Evolutionary conservation across 768 basidiomycete species (phyloP).

Genomic region (Tulasnella sp.): DNA sequence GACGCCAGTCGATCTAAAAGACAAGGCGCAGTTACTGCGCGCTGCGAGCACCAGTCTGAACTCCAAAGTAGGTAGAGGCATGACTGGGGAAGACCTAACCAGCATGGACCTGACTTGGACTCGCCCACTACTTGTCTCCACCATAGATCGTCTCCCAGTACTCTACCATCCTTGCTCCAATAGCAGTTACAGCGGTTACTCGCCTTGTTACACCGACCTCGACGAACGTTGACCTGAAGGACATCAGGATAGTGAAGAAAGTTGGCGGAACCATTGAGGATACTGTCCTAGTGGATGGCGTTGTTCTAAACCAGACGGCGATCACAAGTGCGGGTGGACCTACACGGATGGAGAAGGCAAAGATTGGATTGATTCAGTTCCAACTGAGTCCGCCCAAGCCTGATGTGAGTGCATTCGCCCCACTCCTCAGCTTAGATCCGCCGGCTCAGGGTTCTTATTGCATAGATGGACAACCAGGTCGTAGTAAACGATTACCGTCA

Average conservation of each 20-base stretch:
- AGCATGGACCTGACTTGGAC: not conserved
- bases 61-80: slow-evolving; percentile 68
- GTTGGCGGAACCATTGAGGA: slow-evolving; percentile 99
- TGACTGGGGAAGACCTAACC: not conserved
- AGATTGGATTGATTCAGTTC: slow-evolving; percentile 97
- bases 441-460: slow-evolving; percentile 26
- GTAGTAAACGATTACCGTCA: slow-evolving; percentile 99
- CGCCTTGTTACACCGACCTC: slow-evolving; percentile 85
- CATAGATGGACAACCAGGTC: slow-evolving; percentile 96
- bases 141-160: slow-evolving; percentile 96
- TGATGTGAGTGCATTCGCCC: slow-evolving; percentile 57
- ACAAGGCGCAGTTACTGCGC: slow-evolving; percentile 76
- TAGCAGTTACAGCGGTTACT: slow-evolving; percentile 94
- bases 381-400: slow-evolving; percentile 97
- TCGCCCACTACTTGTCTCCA: not conserved
- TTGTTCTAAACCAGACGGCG: slow-evolving; percentile 96
- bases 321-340: slow-evolving; percentile 88
- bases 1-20: slow-evolving; percentile 84
- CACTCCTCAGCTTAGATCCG: not conserved
- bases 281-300: slow-evolving; percentile 92
- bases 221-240: slow-evolving; percentile 92
- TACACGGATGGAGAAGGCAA: slow-evolving; percentile 94
- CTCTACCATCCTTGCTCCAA: slow-evolving; percentile 95
- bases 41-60: slow-evolving; percentile 95
- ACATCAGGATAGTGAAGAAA: slow-evolving; percentile 95